Percentiles rank a stretch among this genome's conserved stretches.
Evolutionary conservation across 23 red algal species (phyloP).

Genomic region (Agarophyton chilense): DNA sequence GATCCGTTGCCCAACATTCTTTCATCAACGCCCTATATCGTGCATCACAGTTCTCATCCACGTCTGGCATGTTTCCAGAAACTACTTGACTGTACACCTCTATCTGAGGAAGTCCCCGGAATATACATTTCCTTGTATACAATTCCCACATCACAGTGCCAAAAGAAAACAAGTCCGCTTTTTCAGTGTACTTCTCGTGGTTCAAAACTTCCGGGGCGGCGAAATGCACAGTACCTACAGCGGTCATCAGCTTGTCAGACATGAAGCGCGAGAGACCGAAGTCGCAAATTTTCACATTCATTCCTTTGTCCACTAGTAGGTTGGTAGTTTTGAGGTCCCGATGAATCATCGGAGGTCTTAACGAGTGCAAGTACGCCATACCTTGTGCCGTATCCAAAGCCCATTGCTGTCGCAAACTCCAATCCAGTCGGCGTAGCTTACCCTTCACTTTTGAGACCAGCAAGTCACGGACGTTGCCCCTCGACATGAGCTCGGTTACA

Average conservation of each 20-base stretch:
- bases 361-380: slow-evolving; percentile 92
- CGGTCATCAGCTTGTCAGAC: slow-evolving; percentile 76
- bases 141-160: slow-evolving; percentile 94
- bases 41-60: slow-evolving; percentile 56
- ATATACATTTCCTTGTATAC: slow-evolving; percentile 70
- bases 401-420: slow-evolving; percentile 66
- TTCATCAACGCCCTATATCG: slow-evolving; percentile 55
- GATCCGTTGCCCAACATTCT: slow-evolving; percentile 74
- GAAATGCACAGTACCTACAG: slow-evolving; percentile 94
- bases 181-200: slow-evolving; percentile 93
- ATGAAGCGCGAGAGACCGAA: slow-evolving; percentile 77
- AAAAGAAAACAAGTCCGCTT: slow-evolving; percentile 93
- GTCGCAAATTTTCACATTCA: slow-evolving; percentile 90
- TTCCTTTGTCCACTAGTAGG: slow-evolving; percentile 82
- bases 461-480: slow-evolving; percentile 77
- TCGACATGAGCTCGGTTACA: slow-evolving; percentile 83
- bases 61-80: slow-evolving; percentile 77
- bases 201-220: slow-evolving; percentile 93
- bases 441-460: slow-evolving; percentile 58
- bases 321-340: slow-evolving; percentile 91
- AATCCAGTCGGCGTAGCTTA: slow-evolving; percentile 46
- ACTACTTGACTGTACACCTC: slow-evolving; percentile 81
- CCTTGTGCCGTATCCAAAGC: slow-evolving; percentile 79
- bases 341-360: slow-evolving; percentile 90
- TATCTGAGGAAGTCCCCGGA: slow-evolving; percentile 80